A percentile compares a stretch with the other conserved stretches of the same genome.
These are phyloP conservation scores for Microsporum ferrugineum DNA, from an alignment of 2,329 filamentous ascomycete genomes.

Conservation along the genomic window DNA sequence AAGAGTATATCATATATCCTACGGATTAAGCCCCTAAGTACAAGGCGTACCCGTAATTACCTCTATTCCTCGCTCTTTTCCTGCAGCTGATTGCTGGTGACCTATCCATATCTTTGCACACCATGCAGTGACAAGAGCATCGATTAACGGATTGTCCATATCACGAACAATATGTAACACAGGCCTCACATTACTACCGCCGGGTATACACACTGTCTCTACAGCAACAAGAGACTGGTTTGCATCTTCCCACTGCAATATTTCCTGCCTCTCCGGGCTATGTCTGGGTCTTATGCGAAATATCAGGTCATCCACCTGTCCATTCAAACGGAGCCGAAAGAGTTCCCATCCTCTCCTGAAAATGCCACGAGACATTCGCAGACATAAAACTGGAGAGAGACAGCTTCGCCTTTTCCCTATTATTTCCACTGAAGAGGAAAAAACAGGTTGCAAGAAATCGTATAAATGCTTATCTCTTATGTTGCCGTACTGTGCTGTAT, in stretches of 20 bases:
- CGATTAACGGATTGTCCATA: slow-evolving; percentile 12
- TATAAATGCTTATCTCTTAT: slow-evolving; percentile 12
- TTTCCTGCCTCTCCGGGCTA: slow-evolving; percentile 7
- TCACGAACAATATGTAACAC: slow-evolving; percentile 12
- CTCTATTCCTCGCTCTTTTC: not conserved
- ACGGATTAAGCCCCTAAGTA: not conserved
- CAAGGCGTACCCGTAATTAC: not conserved
- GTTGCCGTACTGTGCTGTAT: not conserved
- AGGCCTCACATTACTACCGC: not conserved
- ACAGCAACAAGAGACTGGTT: slow-evolving; percentile 9
- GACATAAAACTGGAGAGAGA: slow-evolving; percentile 7
- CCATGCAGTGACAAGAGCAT: slow-evolving; percentile 14
- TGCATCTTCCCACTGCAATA: slow-evolving; percentile 13
- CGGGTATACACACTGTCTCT: slow-evolving; percentile 9
- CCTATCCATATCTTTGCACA: slow-evolving; percentile 14
- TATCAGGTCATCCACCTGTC: slow-evolving; percentile 6
- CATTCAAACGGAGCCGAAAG: not conserved
- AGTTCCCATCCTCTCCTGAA: slow-evolving; percentile 12
- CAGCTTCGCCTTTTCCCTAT: slow-evolving; percentile 12
- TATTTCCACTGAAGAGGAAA: slow-evolving; percentile 13
- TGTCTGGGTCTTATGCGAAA: slow-evolving; percentile 12
- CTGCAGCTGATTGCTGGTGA: slow-evolving; percentile 4
- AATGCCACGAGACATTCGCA: slow-evolving; percentile 9
- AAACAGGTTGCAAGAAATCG: slow-evolving; percentile 10
- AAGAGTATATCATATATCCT: not conserved